Evolutionary conservation across 1,139 yeast genomes (phyloP).

Genomic region (Saccharomyces pastorianus): DNA sequence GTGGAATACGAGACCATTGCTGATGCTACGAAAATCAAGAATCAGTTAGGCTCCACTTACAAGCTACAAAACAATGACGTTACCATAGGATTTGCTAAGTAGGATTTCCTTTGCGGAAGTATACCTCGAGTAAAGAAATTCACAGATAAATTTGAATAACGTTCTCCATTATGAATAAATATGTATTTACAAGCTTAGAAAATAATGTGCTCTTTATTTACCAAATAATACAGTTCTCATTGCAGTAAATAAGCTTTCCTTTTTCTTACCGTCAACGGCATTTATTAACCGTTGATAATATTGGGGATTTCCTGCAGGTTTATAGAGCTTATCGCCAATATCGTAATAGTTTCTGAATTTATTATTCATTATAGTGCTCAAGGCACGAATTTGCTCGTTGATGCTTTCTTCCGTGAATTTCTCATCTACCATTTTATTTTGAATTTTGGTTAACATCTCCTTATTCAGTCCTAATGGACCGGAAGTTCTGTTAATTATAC

Average conservation of each 20-base stretch:
- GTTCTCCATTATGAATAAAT: neutral
- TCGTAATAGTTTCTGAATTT: slow-evolving; percentile 57
- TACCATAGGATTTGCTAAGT: slow-evolving; percentile 3
- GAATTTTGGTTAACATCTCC: slow-evolving; percentile 32
- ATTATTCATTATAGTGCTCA: slow-evolving; percentile 51
- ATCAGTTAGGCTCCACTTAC: slow-evolving; percentile 33
- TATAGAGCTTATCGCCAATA: slow-evolving; percentile 55
- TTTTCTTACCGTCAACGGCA: slow-evolving; percentile 67
- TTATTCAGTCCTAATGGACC: slow-evolving; percentile 31
- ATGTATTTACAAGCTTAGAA: slow-evolving; percentile 4
- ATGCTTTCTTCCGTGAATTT: slow-evolving; percentile 41
- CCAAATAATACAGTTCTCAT: slow-evolving; percentile 64
- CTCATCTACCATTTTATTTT: slow-evolving; percentile 30
- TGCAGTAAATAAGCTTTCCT: slow-evolving; percentile 58
- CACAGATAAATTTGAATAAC: neutral
- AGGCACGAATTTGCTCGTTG: slow-evolving; percentile 51
- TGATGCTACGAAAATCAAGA: slow-evolving; percentile 41
- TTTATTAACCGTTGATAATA: slow-evolving; percentile 64
- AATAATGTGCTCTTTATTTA: slow-evolving; percentile 34
- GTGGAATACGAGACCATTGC: slow-evolving; percentile 61
- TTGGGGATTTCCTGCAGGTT: slow-evolving; percentile 76
- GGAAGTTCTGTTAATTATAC: slow-evolving; percentile 30
- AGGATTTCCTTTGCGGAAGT: neutral
- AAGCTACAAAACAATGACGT: neutral
- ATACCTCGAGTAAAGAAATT: neutral